Base-by-base conservation (phyloP, 139 green algal genomes). In the Micractinium conductrix region DNA sequence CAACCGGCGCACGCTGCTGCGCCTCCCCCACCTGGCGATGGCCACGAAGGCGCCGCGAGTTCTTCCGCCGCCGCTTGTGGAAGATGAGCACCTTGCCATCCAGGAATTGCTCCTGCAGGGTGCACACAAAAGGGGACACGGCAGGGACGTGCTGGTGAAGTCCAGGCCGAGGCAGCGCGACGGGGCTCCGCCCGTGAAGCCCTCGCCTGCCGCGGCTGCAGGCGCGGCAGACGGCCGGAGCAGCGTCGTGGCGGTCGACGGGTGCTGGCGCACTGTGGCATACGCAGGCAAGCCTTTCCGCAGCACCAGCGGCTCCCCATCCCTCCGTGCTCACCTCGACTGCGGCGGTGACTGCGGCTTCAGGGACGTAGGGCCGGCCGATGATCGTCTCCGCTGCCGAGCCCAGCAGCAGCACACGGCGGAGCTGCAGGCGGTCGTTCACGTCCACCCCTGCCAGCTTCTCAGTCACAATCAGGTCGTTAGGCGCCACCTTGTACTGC, bases 61-160 rank as follows among this genome's bases (percentile, higher is more conserved):
- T 95, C 58, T 97, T 98, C 55, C 95, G 68, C 16, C 95, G 84
- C 78, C 94, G 92, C 86, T 98, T 98, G 74, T 98, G 94, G 86
- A 98, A 98, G 16, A 96, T 92, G 9, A 95, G 87, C 69, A 96
- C 92, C 80, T 96, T 97, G 60, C 87, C 95, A 69, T 98, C 93
- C 35, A 91, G 81, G 35, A 95, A 93, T 74, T 96, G 92, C 85
- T 96, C 93, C 87, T 93, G 83, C 82, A 84, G 55, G 28, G 19
- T 43, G 30, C 72, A 63, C 43, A 30, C 44, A 65, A 40, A n/a
- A n/a, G n/a, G n/a, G n/a, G n/a, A n/a, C n/a, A n/a, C n/a, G n/a
- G n/a, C n/a, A n/a, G n/a, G n/a, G n/a, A n/a, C n/a, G n/a, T n/a
- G n/a, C n/a, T n/a, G n/a, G n/a, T n/a, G n/a, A n/a, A n/a, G n/a